Conservation (phyloP, 345 rosid genomes). For the Salix exigua region DNA sequence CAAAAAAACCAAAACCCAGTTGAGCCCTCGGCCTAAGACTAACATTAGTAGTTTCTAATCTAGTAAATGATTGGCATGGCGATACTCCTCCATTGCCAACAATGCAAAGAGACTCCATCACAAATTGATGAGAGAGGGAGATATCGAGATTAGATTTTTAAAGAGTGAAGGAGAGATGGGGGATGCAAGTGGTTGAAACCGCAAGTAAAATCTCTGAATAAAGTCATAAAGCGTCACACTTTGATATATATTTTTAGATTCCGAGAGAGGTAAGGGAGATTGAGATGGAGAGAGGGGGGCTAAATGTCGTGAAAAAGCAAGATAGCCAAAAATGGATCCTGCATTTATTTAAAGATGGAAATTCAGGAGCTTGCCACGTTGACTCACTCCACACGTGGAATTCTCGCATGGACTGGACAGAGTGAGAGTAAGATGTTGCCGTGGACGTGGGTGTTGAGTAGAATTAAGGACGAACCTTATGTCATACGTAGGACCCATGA, state of each 20-base stretch:
- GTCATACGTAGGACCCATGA: no score
- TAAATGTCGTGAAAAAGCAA: constrained; percentile 13
- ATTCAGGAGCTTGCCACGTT: not conserved
- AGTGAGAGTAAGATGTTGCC: no score
- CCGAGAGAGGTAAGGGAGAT: not conserved
- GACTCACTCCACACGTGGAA: no score
- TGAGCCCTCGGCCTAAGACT: constrained; percentile 14
- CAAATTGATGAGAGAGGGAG: not conserved
- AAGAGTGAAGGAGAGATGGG: constrained; percentile 4
- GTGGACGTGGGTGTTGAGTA: no score
- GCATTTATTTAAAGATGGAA: no score
- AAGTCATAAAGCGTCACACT: not conserved
- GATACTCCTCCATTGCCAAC: constrained; percentile 9
- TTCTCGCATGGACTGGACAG: no score
- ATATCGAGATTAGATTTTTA: not conserved
- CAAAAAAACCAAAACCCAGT: constrained; percentile 29
- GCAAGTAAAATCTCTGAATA: not conserved
- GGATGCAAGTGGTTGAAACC: constrained; percentile 9
- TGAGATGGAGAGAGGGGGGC: not conserved
- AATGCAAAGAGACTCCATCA: constrained; percentile 47
- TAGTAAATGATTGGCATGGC: constrained; percentile 17
- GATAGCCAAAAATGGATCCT: constrained; percentile 17
- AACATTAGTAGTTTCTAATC: not conserved
- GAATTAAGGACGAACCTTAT: no score
- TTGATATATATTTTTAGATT: not conserved